Evolutionary conservation across 352 stramenopile species (phyloP), one percentile per base, ranked within the genome.

Genomic region (Globisporangium barbulae): DNA sequence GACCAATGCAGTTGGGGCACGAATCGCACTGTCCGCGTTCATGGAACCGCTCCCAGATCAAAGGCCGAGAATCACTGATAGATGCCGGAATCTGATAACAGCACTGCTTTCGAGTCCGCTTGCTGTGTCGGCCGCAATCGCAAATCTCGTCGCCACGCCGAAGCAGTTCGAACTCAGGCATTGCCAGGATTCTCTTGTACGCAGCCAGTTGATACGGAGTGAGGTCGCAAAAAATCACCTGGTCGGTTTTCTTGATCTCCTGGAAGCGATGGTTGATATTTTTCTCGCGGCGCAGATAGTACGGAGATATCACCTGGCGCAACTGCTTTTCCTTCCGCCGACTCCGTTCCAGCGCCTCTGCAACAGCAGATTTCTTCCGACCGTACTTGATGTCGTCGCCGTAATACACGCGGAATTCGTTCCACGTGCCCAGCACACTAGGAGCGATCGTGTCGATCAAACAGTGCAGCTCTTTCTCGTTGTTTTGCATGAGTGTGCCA

Each of bases 401-500:
- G 42, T 92, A 94, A 59, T 88, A 92, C 35, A 75, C 66, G n/a
- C 79, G 82, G 56, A 94, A 94, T 37, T 92, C 83, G 12, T 64
- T 65, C 73, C 81, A 87, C 9, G 70, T 78, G 22, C 83, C 83
- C 9, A 94, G 71, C 17, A 83, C 81, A 4, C 74, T 78, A n/a
- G 78, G 85, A 25, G 68, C 78, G 47, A 94, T 90, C 0, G 82
- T 92, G 25, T 92, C 73, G 12, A 94, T 68, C 37, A 94, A 68
- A 42, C 81, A 94, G 49, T 92, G 83, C 1, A 94, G 68, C 53
- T 94, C 85, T 59, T 89, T 90, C 50, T 91, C 80, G 47, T 94
- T 95, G 59, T 95, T 95, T 61, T 96, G 87, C 74, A 96, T 90
- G 47, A 92, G 73, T 21, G 92, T 97, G 10, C 90, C 92, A 5